Evolutionary conservation across 176 grass and related monocot species (phyloP), one percentile per base, ranked within the genome.

Genomic region (Carex littledalei): DNA sequence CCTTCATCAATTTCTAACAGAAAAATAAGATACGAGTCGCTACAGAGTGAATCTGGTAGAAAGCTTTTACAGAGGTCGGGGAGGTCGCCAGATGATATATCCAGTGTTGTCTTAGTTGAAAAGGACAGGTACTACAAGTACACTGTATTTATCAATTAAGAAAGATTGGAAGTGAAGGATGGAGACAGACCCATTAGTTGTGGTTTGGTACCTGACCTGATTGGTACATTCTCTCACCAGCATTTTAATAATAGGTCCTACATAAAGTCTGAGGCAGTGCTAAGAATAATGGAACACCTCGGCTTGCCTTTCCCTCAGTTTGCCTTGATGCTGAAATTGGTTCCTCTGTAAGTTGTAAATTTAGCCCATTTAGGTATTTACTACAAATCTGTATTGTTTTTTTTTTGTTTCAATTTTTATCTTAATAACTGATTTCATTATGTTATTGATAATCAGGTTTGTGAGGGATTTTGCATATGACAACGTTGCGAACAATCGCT

Each of bases 251-350:
- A 11, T 47, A 98, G 96, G 69, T 94, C 93, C 6, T 98, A 90
- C 87, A 91, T 90, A 88, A 98, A 98, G 81, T 98, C 96, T 3
- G 96, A 98, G 57, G 96, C 96, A 3, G 96, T 95, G 77, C 76
- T 98, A 70, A 92, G 83, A 86, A 98, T 98, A 86, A 92, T 98
- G 93, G 93, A 92, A 89, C 89, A 95, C 69, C 93, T 98, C 26
- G 88, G 89, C 77, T 75, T 89, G 80, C 96, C 93, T 5, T 98
- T 98, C 62, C 96, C 91, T 8, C 91, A 95, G 63, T 88, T 94
- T 18, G 93, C 96, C 29, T 39, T 86, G 65, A 89, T 95, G 79
- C 83, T 92, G 39, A 92, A 92, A 59, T 81, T 92, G 8, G 58
- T 83, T 35, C 95, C 95, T 75, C 71, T 89, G 95, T 95, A 92